These are phyloP conservation scores for Plasmodium chabaudi DNA, from an alignment of 169 alveolate genomes.

Conservation along the genomic window DNA sequence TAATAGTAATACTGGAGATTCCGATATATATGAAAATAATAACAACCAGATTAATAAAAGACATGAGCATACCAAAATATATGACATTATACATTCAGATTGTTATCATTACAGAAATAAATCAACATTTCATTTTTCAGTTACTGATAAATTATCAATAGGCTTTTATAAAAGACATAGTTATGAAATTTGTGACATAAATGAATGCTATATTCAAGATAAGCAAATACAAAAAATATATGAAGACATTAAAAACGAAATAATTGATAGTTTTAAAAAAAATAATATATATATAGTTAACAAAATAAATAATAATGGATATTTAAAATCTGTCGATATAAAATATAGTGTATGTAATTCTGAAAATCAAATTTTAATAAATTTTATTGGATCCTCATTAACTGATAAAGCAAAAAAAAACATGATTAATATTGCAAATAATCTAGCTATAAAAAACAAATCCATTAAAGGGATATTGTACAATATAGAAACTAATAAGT, in stretches of 20 bases:
- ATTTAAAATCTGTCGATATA: conserved; percentile 69
- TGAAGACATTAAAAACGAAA: conserved; percentile 69
- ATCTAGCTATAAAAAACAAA: conserved; percentile 40
- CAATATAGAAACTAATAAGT: conserved; percentile 66
- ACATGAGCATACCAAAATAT: conserved; percentile 21
- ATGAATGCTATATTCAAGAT: conserved; percentile 70
- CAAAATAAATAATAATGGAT: conserved; percentile 76
- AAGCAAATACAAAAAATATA: conserved; percentile 54
- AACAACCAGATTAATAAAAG: neutral
- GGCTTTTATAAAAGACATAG: conserved; percentile 63
- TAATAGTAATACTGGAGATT: neutral
- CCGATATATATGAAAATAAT: neutral
- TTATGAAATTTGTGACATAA: conserved; percentile 72
- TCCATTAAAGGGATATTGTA: conserved; percentile 61
- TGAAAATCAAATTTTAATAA: conserved; percentile 61
- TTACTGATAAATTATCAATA: conserved; percentile 49
- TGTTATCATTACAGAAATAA: conserved; percentile 73
- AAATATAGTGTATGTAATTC: conserved; percentile 26
- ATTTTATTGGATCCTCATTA: conserved; percentile 48
- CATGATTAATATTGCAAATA: conserved; percentile 36
- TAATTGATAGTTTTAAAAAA: conserved; percentile 58
- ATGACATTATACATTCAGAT: conserved; percentile 50
- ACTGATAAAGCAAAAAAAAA: conserved; percentile 34
- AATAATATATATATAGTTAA: conserved; percentile 71
- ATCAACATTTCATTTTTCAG: conserved; percentile 62